Evolutionary conservation across 805 yeast genomes (phyloP).

Genomic region (Candida sakaeoensis): DNA sequence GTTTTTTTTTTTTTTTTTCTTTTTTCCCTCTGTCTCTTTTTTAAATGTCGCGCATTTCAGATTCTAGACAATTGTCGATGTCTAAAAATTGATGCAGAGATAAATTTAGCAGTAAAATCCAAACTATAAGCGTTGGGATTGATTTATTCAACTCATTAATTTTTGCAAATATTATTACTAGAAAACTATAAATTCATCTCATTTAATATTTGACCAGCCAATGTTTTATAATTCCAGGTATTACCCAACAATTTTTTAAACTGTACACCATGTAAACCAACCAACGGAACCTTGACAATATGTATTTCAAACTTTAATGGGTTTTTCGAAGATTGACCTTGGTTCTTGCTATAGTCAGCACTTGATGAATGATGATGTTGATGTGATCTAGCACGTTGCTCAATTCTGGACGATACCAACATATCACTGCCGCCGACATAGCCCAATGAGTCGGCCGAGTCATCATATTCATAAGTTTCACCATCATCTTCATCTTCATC

Average conservation of each 20-base stretch:
- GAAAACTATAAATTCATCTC: constrained; percentile 56
- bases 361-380: constrained; percentile 29
- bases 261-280: constrained; percentile 89
- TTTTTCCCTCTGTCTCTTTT: background rate
- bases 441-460: constrained; percentile 55
- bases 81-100: too few relatives aligned
- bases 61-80: too few relatives aligned
- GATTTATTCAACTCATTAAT: too few relatives aligned
- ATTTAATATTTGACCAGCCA: constrained; percentile 79
- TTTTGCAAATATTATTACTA: background rate
- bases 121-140: too few relatives aligned
- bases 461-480: constrained; percentile 44
- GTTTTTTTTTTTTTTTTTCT: background rate
- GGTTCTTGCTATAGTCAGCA: constrained; percentile 19
- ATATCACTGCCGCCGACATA: constrained; percentile 55
- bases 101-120: too few relatives aligned
- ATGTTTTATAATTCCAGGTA: constrained; percentile 89
- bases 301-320: constrained; percentile 89
- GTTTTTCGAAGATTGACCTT: constrained; percentile 19
- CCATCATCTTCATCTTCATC: constrained; percentile 30
- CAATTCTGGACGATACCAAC: constrained; percentile 57
- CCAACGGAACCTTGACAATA: constrained; percentile 86
- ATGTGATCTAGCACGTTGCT: constrained; percentile 38
- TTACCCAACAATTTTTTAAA: constrained; percentile 91
- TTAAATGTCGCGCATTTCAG: constrained; percentile 1